These are phyloP conservation scores for Ilex asprella DNA, from an alignment of 257 asterid species.

Conservation along the genomic window DNA sequence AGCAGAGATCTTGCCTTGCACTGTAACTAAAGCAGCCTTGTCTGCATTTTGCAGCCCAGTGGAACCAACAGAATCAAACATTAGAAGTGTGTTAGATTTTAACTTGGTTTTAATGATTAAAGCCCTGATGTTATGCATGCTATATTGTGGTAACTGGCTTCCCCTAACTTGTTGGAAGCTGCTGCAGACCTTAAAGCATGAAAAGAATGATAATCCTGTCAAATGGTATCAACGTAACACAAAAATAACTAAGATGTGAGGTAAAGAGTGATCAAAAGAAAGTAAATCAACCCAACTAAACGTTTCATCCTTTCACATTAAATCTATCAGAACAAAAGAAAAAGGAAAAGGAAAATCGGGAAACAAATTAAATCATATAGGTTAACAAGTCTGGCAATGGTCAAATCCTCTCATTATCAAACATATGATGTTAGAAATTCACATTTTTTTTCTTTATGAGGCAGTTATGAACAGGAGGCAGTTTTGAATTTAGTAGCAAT, in stretches of 20 bases:
- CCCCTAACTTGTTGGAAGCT: constrained; percentile 66
- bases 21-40: constrained; percentile 74
- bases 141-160: constrained; percentile 59
- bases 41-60: constrained; percentile 92
- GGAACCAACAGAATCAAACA: constrained; percentile 74
- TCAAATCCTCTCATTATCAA: too few species aligned
- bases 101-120: constrained; percentile 74
- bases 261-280: too few species aligned
- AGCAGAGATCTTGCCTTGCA: constrained; percentile 88
- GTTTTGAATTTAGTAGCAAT: too few species aligned
- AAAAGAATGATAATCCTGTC: neutral
- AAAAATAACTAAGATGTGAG: neutral
- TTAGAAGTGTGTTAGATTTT: constrained; percentile 6
- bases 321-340: too few species aligned
- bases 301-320: too few species aligned
- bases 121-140: constrained; percentile 93
- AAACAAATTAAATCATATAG: too few species aligned
- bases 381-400: too few species aligned
- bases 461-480: too few species aligned
- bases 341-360: too few species aligned
- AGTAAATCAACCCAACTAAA: too few species aligned
- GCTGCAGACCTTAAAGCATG: constrained; percentile 57
- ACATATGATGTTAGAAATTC: too few species aligned
- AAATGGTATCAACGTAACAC: neutral
- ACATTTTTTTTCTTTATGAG: too few species aligned